phyloP scores from a whole-genome alignment of 1,139 yeast genomes.

The Yarrowia galli region DNA sequence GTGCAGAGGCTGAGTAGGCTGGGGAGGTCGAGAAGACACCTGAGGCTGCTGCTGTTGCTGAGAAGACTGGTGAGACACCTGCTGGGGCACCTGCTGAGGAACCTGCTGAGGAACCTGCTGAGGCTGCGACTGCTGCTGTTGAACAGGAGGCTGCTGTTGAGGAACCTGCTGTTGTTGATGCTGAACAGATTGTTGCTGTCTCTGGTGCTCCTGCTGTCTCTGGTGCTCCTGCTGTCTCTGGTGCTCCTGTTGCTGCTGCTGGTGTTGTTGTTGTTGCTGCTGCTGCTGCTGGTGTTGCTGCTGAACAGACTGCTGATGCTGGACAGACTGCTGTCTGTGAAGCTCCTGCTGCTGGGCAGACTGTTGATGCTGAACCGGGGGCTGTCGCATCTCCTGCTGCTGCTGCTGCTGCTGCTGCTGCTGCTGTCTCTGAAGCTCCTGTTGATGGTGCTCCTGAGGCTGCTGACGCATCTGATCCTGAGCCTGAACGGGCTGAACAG shows the following conservation, averaged over 20 bases:
- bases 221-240: background rate
- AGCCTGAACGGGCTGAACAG: background rate
- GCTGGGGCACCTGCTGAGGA: background rate
- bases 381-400: slow-evolving; percentile 8
- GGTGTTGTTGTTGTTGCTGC: background rate
- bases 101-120: slow-evolving; percentile 1
- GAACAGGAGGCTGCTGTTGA: background rate
- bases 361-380: background rate
- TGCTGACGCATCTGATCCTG: slow-evolving; percentile 1
- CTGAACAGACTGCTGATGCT: slow-evolving; percentile 3
- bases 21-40: background rate
- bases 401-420: slow-evolving; percentile 35
- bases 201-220: background rate
- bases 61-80: background rate
- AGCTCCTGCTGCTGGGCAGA: slow-evolving; percentile 24
- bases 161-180: background rate
- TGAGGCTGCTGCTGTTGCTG: slow-evolving; percentile 20
- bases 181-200: background rate
- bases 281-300: background rate
- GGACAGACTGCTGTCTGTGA: background rate
- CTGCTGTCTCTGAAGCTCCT: slow-evolving; percentile 29
- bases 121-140: background rate
- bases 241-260: background rate
- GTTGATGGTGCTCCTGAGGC: slow-evolving; percentile 39
- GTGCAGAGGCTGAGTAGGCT: slow-evolving; percentile 4